phyloP scores from a whole-genome alignment of 768 basidiomycete species.

The Ramaria sp. region DNA sequence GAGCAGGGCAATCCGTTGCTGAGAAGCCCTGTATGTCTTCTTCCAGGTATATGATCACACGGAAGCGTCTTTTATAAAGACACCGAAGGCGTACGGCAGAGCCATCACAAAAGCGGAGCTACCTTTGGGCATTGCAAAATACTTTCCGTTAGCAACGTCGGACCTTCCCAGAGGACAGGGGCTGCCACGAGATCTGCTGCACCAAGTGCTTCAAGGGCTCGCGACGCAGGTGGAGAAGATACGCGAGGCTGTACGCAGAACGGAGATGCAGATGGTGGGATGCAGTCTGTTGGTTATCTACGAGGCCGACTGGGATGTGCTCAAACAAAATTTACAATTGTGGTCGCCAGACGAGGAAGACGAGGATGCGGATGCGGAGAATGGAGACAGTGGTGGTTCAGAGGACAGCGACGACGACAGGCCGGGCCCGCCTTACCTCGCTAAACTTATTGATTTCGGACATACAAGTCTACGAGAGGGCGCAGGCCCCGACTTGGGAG shows the following conservation, averaged over 20 bases:
- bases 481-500: constrained; percentile 68
- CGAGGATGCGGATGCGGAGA: constrained; percentile 14
- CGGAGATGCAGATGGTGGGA: constrained; percentile 76
- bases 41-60: constrained; percentile 62
- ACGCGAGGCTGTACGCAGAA: constrained; percentile 31
- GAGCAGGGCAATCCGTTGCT: background rate
- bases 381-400: constrained; percentile 27
- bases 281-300: constrained; percentile 76
- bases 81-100: constrained; percentile 72
- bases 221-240: constrained; percentile 28
- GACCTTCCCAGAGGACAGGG: constrained; percentile 2
- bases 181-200: constrained; percentile 5
- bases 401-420: constrained; percentile 15
- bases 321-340: constrained; percentile 21
- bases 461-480: constrained; percentile 65
- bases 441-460: constrained; percentile 92
- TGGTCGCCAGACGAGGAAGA: constrained; percentile 5
- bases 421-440: constrained; percentile 38
- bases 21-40: background rate
- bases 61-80: constrained; percentile 43
- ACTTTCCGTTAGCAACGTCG: constrained; percentile 60
- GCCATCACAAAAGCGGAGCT: constrained; percentile 59
- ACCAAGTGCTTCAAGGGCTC: constrained; percentile 12
- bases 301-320: constrained; percentile 41
- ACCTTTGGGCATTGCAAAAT: constrained; percentile 61